Evolutionary conservation across 2,329 filamentous ascomycete species (phyloP).

Genomic region (Bipolaris victoriae): DNA sequence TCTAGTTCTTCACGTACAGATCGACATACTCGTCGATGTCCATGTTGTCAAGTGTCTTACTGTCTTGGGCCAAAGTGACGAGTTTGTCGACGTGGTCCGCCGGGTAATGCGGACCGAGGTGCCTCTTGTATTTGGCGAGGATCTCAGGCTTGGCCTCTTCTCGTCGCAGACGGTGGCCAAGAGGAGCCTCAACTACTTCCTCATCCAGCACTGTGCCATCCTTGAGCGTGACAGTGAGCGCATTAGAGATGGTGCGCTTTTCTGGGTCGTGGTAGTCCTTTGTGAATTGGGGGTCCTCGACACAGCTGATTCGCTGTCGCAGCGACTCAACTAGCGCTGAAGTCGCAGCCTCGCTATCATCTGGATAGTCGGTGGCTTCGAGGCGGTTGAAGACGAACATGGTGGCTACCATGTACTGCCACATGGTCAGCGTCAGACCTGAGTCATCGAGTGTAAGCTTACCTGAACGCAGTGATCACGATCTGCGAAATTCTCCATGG

Average conservation of each 20-base stretch:
- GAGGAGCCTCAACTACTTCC: constrained; percentile 88
- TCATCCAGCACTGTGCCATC: constrained; percentile 92
- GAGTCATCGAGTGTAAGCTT: constrained; percentile 18
- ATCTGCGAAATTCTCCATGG: constrained; percentile 99
- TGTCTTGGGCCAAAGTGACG: constrained; percentile 77
- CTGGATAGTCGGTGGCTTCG: constrained; percentile 89
- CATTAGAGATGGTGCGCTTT: constrained; percentile 96
- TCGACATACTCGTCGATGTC: constrained; percentile 94
- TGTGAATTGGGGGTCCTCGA: constrained; percentile 95
- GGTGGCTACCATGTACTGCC: constrained; percentile 88
- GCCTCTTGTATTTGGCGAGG: constrained; percentile 91
- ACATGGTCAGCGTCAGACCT: constrained; percentile 28
- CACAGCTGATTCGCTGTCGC: constrained; percentile 90
- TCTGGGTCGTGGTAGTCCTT: constrained; percentile 92
- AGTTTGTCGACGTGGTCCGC: constrained; percentile 80
- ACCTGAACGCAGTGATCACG: constrained; percentile 97
- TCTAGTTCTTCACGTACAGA: constrained; percentile 68
- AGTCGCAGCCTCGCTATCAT: constrained; percentile 89
- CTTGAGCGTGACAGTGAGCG: constrained; percentile 90
- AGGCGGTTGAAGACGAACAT: constrained; percentile 97
- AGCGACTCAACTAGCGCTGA: constrained; percentile 89
- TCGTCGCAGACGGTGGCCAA: constrained; percentile 87
- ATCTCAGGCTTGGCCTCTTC: constrained; percentile 99
- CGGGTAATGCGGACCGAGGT: constrained; percentile 82
- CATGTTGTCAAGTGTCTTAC: constrained; percentile 76